These are phyloP conservation scores for Malbranchea zuffiana DNA, from an alignment of 2,329 filamentous ascomycete species.

Conservation along the genomic window DNA sequence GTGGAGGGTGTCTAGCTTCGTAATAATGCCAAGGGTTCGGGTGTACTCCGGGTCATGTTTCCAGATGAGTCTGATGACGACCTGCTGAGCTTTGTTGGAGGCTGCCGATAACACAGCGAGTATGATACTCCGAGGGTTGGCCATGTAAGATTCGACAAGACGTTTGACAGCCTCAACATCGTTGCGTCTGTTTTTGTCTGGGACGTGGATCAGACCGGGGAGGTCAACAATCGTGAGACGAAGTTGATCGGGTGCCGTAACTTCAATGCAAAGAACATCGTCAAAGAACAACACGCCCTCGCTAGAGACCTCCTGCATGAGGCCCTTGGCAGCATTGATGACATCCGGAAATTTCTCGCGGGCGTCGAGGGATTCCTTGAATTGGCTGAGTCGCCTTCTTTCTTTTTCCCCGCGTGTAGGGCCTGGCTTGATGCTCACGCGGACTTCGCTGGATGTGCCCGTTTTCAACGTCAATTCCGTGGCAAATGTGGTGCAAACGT, in stretches of 20 bases:
- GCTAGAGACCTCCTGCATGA: too few species aligned
- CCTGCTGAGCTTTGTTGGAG: slow-evolving; percentile 38
- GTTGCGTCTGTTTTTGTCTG: slow-evolving; percentile 18
- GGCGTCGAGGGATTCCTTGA: too few species aligned
- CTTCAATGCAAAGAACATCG: slow-evolving; percentile 35
- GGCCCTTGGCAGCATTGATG: too few species aligned
- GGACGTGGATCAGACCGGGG: slow-evolving; percentile 34
- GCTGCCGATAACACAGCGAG: slow-evolving; percentile 36
- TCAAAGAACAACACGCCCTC: slow-evolving; percentile 13
- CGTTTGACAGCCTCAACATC: slow-evolving; percentile 31
- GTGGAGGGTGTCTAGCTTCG: slow-evolving; percentile 46
- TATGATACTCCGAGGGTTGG: slow-evolving; percentile 31
- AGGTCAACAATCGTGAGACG: slow-evolving; percentile 39
- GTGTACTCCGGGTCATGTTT: slow-evolving; percentile 27
- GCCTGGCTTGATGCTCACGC: too few species aligned
- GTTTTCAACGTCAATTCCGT: too few species aligned
- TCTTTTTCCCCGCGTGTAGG: too few species aligned
- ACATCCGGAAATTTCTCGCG: too few species aligned
- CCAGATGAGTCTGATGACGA: slow-evolving; percentile 34
- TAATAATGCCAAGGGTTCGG: slow-evolving; percentile 41
- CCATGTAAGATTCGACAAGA: slow-evolving; percentile 33
- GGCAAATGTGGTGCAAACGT: slow-evolving; percentile 36
- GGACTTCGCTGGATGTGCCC: too few species aligned
- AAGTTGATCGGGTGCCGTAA: slow-evolving; percentile 31
- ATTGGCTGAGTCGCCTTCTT: too few species aligned